Evolutionary conservation across 805 yeast species (phyloP), one percentile per base, ranked within the genome.

Genomic region (Nakazawaea ambrosiae): DNA sequence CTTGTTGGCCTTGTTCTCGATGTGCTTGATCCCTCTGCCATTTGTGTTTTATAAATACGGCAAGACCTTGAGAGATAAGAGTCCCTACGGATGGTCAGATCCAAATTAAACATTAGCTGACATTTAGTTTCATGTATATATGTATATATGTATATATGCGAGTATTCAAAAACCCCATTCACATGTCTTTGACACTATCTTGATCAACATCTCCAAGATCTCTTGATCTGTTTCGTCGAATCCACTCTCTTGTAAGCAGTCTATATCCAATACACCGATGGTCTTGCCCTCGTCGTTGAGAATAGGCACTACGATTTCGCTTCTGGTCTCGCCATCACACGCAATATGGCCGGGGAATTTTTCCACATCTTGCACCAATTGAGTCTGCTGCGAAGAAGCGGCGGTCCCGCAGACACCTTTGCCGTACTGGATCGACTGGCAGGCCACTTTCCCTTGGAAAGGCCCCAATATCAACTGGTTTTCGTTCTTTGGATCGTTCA

Each of bases 381-480:
- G 95, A 1, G 95, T 82, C 31, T 55, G 37, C 39, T 58, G 57
- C 1, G 63, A 45, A 0, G 52, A 43, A 0, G 95, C 96, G 2
- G 96, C 95, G 1, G 74, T 63, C 4, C 98, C 97, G 61, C 97
- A 92, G 1, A 90, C 97, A 11, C 98, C 98, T 41, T 62, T 68
- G 4, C 96, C 96, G 36, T 81, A 63, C 39, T 63, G 52, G 41
- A 90, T 92, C 20, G 63, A 61, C 58, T 92, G 97, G 51, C 98
- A 90, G 0, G 97, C 97, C 3, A 90, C 97, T 57, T 87, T 87
- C 4, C 98, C 98, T 58, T 86, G 95, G 58, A 90, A 90, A 11
- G 98, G 98, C 0, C 94, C 98, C 27, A 90, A 63, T 17, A 85
- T 68, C 36, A 92, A 63, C 49, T 70, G 76, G 1, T 54, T 33